Evolutionary conservation across 1,284 basidiomycete species (phyloP).

Genomic region (Heliocybe sulcata): DNA sequence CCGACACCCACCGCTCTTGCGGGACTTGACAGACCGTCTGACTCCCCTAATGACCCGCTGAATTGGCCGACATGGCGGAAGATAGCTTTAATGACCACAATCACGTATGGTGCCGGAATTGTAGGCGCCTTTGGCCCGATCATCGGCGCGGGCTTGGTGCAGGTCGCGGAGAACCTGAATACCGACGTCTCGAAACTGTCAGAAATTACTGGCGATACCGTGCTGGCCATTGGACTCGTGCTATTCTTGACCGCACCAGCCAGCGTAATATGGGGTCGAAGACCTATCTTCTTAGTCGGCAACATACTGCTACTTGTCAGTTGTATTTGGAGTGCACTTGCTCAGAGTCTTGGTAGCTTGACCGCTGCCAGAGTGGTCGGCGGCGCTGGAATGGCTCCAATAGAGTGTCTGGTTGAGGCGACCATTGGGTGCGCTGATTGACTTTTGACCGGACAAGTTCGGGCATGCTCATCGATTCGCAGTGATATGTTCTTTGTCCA

Average conservation of each 20-base stretch:
- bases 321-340: slow-evolving; percentile 10
- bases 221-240: slow-evolving; percentile 10
- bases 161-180: slow-evolving; percentile 10
- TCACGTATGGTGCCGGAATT: slow-evolving; percentile 11
- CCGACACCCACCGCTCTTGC: too few species aligned
- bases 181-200: slow-evolving; percentile 8
- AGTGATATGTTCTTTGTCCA: slow-evolving; percentile 15
- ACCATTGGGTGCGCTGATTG: slow-evolving; percentile 7
- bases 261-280: slow-evolving; percentile 12
- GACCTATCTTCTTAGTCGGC: slow-evolving; percentile 10
- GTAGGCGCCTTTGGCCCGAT: slow-evolving; percentile 14
- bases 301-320: slow-evolving; percentile 8
- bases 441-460: too few species aligned
- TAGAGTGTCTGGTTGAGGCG: slow-evolving; percentile 12
- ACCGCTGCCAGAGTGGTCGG: slow-evolving; percentile 12
- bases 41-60: slow-evolving; percentile 6
- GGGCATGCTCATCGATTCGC: not conserved
- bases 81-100: slow-evolving; percentile 8
- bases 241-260: slow-evolving; percentile 11
- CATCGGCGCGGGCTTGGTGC: slow-evolving; percentile 11
- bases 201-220: slow-evolving; percentile 11
- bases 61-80: slow-evolving; percentile 8
- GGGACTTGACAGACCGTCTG: not conserved
- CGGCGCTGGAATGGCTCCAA: slow-evolving; percentile 12
- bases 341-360: slow-evolving; percentile 10